Base-by-base conservation (phyloP, 2,329 filamentous ascomycete genomes). In the Calonectria pseudoturangicola region DNA sequence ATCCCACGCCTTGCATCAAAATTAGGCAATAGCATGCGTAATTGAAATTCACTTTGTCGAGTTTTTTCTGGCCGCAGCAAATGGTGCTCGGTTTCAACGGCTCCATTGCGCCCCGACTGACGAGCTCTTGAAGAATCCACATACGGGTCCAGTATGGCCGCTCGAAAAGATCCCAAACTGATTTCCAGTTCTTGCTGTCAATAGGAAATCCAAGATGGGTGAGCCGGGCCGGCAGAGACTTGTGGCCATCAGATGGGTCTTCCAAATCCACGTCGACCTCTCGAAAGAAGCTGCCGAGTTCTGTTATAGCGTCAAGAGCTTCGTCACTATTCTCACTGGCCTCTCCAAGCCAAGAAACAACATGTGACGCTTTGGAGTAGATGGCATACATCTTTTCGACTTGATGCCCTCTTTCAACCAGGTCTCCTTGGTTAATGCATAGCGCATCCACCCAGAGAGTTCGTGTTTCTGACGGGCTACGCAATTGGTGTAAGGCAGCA, bases 271-370 rank as follows among this genome's bases (percentile, higher is more conserved):
- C 54, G 5, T 60, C 54, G 16, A 16, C 21, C 21, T 25, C n/a
- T 5, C 54, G 54, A 6, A 60, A 60, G 4, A 60, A 60, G 36
- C 21, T 36, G 27, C 54, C 54, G 2, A 60, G n/a, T 18, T 41
- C 54, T 28, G 33, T 25, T 18, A 60, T 41, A 8, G 18, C 8
- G n/a, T 28, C 21, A 39, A 60, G 13, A 10, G 54, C 54, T 25
- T 60, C 54, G 6, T 41, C 54, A 10, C 54, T 60, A 3, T 60
- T 15, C 7, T 60, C 54, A 25, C 33, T 41, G 13, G 54, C 33
- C 9, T 60, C 54, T 18, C 54, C 54, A 36, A 60, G 36, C 54
- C 54, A 60, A 9, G 54, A 60, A 27, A 41, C 28, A 16, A 60
- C 54, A 60, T 60, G n/a, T 1, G 33, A 41, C 10, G 54, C 54